phyloP scores from a whole-genome alignment of 2,329 filamentous ascomycete species.

The Cercospora janseana region DNA sequence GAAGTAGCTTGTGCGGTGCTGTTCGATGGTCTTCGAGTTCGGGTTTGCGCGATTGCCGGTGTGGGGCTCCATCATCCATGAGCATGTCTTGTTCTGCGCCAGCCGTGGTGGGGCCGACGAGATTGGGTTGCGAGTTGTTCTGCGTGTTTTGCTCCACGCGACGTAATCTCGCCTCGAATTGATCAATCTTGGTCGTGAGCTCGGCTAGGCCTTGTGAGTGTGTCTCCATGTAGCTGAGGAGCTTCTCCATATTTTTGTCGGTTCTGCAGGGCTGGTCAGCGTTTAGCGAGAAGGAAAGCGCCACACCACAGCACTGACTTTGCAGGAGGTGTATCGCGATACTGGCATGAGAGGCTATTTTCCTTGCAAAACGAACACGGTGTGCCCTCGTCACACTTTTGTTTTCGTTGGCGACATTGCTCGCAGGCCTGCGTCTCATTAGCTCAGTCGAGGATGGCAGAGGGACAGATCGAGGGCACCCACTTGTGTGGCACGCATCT shows the following conservation, averaged over 20 bases:
- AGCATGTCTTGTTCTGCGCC: conserved; percentile 16
- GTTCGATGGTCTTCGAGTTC: conserved; percentile 87
- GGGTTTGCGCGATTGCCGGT: conserved; percentile 49
- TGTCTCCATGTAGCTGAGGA: conserved; percentile 46
- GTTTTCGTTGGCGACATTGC: conserved; percentile 80
- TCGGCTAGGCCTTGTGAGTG: conserved; percentile 35
- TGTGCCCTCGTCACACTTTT: conserved; percentile 84
- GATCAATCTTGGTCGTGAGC: conserved; percentile 29
- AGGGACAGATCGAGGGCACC: conserved; percentile 6
- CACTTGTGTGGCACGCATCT: conserved; percentile 40
- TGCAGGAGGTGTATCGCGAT: conserved; percentile 85
- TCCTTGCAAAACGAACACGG: conserved; percentile 85
- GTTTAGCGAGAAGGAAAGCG: not conserved
- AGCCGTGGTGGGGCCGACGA: conserved; percentile 5
- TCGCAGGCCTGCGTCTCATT: conserved; percentile 70
- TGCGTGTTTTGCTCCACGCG: conserved; percentile 28
- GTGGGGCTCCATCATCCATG: conserved; percentile 29
- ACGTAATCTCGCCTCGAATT: conserved; percentile 30
- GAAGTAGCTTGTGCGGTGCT: conserved; percentile 77
- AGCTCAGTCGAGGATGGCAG: conserved; percentile 16
- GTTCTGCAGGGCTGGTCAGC: conserved; percentile 40
- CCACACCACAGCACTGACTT: conserved; percentile 61
- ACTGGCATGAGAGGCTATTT: conserved; percentile 78
- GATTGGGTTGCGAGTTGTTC: conserved; percentile 13
- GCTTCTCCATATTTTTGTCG: conserved; percentile 51